These are phyloP conservation scores for Cotoneaster glaucophyllus DNA, from an alignment of 306 rosid species.

Conservation along the genomic window DNA sequence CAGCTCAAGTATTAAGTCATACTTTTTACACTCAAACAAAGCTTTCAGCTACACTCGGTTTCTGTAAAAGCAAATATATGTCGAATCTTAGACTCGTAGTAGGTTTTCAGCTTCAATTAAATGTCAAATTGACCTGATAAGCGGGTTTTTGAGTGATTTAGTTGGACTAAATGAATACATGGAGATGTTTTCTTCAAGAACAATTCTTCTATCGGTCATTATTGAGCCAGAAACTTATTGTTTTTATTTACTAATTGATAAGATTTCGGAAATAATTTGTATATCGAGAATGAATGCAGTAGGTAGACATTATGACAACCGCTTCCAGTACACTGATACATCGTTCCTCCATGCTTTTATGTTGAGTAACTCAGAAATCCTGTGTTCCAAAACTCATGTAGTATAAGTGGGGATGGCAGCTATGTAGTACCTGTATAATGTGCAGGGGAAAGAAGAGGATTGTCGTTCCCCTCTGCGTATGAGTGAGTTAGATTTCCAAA, in stretches of 20 bases:
- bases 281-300: neutral
- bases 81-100: neutral
- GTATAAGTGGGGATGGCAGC: neutral
- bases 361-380: neutral
- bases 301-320: neutral
- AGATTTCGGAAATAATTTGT: neutral
- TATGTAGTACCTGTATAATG: neutral
- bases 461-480: neutral
- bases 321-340: neutral
- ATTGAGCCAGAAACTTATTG: neutral
- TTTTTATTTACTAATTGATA: neutral
- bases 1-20: neutral
- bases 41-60: neutral
- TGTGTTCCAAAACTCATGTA: neutral
- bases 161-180: neutral
- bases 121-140: neutral
- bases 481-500: neutral
- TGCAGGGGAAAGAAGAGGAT: neutral
- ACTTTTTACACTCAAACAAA: neutral
- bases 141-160: neutral
- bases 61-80: neutral
- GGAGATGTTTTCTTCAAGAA: neutral
- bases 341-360: neutral
- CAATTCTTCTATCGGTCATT: neutral
- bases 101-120: neutral